Base-by-base conservation (phyloP, 495 filamentous ascomycete genomes). In the Penicillium nucicola region DNA sequence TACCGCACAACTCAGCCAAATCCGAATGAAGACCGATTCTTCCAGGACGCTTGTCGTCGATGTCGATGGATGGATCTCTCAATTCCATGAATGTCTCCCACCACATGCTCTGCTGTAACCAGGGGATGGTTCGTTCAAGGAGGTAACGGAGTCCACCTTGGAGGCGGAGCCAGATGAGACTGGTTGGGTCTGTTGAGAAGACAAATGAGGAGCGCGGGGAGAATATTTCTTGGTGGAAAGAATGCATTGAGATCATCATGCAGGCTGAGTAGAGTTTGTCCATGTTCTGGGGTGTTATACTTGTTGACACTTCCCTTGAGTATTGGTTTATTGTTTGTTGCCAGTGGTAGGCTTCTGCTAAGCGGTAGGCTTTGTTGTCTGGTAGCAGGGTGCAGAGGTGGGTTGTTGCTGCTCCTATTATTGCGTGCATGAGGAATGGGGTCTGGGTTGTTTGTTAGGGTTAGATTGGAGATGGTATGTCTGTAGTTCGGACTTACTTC, bases 341-440 rank as follows among this genome's bases (percentile, higher is more conserved):
- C 66, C 68, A 77, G 53, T 78, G 75, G 48, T 68, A 67, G 11
- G 68, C 59, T 53, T 77, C 76, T 18, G 64, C 58, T 4, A 67
- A 12, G n/a, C 66, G 58, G 48, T 70, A 70, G 15, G 46, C 39
- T 22, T 34, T 58, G 18, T 64, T 62, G 22, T 61, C 57, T 4
- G 57, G 60, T 45, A 64, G 52, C 12, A 65, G 47, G 36, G 60
- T 60, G 46, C 70, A 65, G 39, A 77, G 63, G 45, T 77, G 72
- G 20, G 67, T 61, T 15, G 66, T 64, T 46, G 75, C 63, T 18
- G 65, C 57, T 3, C 64, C 72, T 43, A 77, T 63, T 17, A 76
- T 60, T 33, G 66, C 60, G 49, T 79, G 77, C 74, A 78, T 76
- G 14, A 77, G 56, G 48, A 67, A 73, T 2, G 77, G 73, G 14